Base-by-base conservation (phyloP, 768 basidiomycete genomes). In the Trametes meyenii region DNA sequence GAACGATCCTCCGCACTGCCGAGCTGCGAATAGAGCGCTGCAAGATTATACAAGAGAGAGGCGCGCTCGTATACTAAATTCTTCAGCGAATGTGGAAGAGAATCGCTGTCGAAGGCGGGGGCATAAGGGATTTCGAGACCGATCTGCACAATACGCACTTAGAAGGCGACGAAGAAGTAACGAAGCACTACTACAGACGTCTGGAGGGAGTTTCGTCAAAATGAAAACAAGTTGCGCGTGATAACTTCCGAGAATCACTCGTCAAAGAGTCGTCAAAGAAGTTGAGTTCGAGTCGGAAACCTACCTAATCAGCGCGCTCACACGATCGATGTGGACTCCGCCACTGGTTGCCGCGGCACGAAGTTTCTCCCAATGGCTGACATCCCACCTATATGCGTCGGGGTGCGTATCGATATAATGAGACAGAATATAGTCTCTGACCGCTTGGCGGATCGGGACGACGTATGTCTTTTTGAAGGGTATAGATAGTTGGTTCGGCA, bases 221-320 rank as follows among this genome's bases (percentile, higher is more conserved):
- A 95, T 83, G 62, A 89, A 94, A 0, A 87, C 79, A 39, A 98
- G 84, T 71, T 96, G 96, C 3, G 94, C 91, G 66, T 97, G 91
- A 71, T 98, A 98, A 46, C 96, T 98, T 66, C 62, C 33, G 26
- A 29, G 36, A 23, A 33, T 58, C 36, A 58, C 48, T 53, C 24
- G 14, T 21, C n/a, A 51, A n/a, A 36, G 26, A 29, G 33, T 61
- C 61, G 57, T 40, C 13, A 58, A 38, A 16, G 14, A 17, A 42
- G 13, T 21, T 33, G 38, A 40, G 38, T 8, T 23, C 10, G 11
- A 5, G 21, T 23, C 11, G 14, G n/a, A 21, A 46, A 62, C 55
- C 43, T 53, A 82, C 95, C 80, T 79, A 56, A 89, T 67, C 48
- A 80, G 70, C 5, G 79, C 69, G 63, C 84, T 74, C 67, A 85